These are phyloP conservation scores for Fomitopsis pinicola DNA, from an alignment of 1,284 basidiomycete genomes.

Conservation along the genomic window DNA sequence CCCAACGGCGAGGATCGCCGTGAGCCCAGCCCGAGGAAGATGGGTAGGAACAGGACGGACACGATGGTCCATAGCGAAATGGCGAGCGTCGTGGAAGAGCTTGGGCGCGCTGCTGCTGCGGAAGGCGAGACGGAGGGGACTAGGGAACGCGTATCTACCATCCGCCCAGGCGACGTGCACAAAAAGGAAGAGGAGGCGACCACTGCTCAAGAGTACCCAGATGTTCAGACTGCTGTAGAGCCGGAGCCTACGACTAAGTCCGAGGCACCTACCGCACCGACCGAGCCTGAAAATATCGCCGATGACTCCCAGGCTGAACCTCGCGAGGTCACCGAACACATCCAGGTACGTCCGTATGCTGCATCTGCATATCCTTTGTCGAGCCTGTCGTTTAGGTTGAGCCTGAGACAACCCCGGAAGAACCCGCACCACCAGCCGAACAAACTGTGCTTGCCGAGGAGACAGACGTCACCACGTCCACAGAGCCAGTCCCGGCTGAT, in stretches of 20 bases:
- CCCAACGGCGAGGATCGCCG: conserved; percentile 14
- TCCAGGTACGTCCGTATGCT: neutral
- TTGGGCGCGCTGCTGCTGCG: conserved; percentile 28
- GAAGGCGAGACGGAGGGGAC: conserved; percentile 17
- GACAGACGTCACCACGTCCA: neutral
- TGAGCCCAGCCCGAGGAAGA: conserved; percentile 44
- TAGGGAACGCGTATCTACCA: neutral
- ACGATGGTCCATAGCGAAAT: conserved; percentile 73
- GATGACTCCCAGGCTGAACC: neutral
- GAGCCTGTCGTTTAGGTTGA: neutral
- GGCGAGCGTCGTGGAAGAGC: conserved; percentile 37
- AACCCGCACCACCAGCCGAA: neutral
- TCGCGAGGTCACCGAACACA: neutral
- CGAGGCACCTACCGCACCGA: neutral
- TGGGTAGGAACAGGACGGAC: conserved; percentile 63
- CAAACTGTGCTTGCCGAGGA: neutral
- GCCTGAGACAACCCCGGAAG: neutral
- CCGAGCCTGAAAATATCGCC: neutral
- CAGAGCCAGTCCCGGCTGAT: neutral
- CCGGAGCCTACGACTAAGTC: neutral
- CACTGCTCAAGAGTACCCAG: neutral
- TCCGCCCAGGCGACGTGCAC: neutral
- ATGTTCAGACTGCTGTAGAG: neutral
- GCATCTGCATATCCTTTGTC: neutral
- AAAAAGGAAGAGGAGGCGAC: neutral